Percentiles rank a stretch among this genome's conserved stretches.
phyloP scores from a whole-genome alignment of 768 basidiomycete species.

The Tubosaeta sp. region DNA sequence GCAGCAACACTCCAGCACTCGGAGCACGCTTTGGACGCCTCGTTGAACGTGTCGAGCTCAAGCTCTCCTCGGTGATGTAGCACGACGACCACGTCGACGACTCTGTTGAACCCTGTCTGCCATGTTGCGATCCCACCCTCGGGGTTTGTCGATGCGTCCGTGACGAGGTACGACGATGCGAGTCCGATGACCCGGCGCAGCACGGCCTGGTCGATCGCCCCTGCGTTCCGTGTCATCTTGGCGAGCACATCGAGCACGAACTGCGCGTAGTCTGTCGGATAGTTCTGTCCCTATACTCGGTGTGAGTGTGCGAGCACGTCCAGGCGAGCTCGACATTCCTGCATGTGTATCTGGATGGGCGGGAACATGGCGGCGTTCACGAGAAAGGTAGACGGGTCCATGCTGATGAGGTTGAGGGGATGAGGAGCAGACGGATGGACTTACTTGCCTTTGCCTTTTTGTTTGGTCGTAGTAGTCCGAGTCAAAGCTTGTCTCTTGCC shows the following conservation, averaged over 20 bases:
- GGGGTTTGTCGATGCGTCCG: slow-evolving; percentile 64
- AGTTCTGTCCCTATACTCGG: slow-evolving; percentile 26
- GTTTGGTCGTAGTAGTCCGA: slow-evolving; percentile 10
- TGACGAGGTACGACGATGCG: slow-evolving; percentile 74
- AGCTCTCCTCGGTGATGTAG: slow-evolving; percentile 64
- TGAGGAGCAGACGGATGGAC: background rate
- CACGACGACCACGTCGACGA: slow-evolving; percentile 71
- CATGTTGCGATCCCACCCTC: slow-evolving; percentile 56
- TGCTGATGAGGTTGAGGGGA: slow-evolving; percentile 4
- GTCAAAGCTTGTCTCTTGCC: background rate
- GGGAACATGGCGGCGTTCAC: slow-evolving; percentile 16
- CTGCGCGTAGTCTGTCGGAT: slow-evolving; percentile 55
- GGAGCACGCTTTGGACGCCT: slow-evolving; percentile 57
- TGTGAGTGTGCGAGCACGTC: background rate
- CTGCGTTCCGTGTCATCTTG: slow-evolving; percentile 43
- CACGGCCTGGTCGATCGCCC: slow-evolving; percentile 54
- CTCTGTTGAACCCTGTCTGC: slow-evolving; percentile 60
- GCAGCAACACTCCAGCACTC: slow-evolving; percentile 78
- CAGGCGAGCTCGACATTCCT: slow-evolving; percentile 15
- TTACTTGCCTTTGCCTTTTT: slow-evolving; percentile 14
- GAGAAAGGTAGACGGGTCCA: slow-evolving; percentile 24
- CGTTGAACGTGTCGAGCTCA: slow-evolving; percentile 72
- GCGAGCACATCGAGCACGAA: slow-evolving; percentile 56
- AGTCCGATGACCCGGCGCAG: slow-evolving; percentile 65
- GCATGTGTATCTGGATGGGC: slow-evolving; percentile 28